Base-by-base conservation (phyloP, 257 asterid genomes). In the Solanum piurae region DNA sequence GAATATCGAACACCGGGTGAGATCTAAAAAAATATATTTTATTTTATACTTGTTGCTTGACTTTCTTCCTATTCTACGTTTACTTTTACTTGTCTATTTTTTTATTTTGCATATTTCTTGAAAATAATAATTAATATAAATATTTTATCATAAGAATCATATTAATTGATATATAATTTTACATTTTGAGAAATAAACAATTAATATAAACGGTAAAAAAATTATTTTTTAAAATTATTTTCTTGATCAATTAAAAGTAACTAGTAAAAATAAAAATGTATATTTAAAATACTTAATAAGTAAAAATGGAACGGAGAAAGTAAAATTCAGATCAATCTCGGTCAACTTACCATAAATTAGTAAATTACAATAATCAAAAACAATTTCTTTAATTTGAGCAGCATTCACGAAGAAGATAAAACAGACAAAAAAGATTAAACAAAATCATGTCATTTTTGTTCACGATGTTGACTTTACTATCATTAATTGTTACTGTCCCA, bases 221-320 rank as follows among this genome's bases (percentile, higher is more conserved):
- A 2, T 16, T 6, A 16, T 52, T 52, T 16, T 52, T 52, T 2
- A 16, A 52, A 16, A 52, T 18, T 16, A 2, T 2, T 55, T 18
- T 55, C n/a, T 55, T 55, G 64, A 55, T 55, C n/a, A 18, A 0
- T 55, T 55, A 55, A 55, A 55, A 18, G 4, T 20, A 55, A 55
- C n/a, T 6, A 55, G 1, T 58, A 58, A 58, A 58, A 58, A 20
- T 58, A 58, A 58, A 58, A 58, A 7, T 21, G 0, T 4, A 20
- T 58, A 20, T 58, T 58, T 1, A 20, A 20, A 20, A 58, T 58
- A 58, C 4, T 7, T 55, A 55, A 55, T 20, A 58, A 20, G 5
- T 58, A 58, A 58, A 58, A 58, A 20, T 20, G 0, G 0, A 52
- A 55, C 9, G 11, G 25, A 20, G 2, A 0, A 23, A 14, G 7